Evolutionary conservation across 2,329 filamentous ascomycete genomes (phyloP).

Genomic region (Penicillium sp.): DNA sequence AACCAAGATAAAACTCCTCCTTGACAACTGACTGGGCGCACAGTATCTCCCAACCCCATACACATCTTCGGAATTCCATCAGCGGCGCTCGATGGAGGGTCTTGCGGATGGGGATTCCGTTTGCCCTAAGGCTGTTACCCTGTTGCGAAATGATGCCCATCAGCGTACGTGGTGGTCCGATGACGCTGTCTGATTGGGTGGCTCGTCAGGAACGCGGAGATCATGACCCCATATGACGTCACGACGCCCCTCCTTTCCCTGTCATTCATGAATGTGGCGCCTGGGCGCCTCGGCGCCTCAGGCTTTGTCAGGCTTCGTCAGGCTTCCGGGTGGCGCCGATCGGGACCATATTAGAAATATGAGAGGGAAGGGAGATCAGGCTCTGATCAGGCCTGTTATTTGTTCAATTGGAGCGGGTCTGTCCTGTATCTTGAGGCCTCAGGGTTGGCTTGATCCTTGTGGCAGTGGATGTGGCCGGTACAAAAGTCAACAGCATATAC

Average conservation of each 20-base stretch:
- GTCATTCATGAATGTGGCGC: slow-evolving; percentile 5
- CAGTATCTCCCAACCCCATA: neutral
- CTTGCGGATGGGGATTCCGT: neutral
- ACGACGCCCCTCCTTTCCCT: neutral
- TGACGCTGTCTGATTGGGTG: slow-evolving; percentile 8
- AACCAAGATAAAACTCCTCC: neutral
- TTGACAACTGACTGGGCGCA: neutral
- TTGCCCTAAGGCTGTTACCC: neutral
- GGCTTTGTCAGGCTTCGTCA: neutral
- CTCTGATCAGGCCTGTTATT: neutral
- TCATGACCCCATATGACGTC: slow-evolving; percentile 15
- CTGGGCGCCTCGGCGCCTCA: slow-evolving; percentile 12
- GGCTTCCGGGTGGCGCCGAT: slow-evolving; percentile 11
- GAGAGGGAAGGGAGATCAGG: neutral
- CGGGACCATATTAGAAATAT: neutral
- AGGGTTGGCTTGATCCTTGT: neutral
- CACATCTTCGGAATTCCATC: slow-evolving; percentile 1
- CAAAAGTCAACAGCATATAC: neutral
- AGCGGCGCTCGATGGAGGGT: neutral
- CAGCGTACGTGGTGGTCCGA: slow-evolving; percentile 8
- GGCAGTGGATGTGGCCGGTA: neutral
- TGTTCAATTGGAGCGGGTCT: neutral
- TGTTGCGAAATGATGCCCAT: slow-evolving; percentile 1
- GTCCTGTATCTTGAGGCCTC: neutral
- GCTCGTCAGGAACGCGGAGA: slow-evolving; percentile 15